Evolutionary conservation across 495 filamentous ascomycete genomes (phyloP).

Genomic region (Staphylotrichum tortipilum): DNA sequence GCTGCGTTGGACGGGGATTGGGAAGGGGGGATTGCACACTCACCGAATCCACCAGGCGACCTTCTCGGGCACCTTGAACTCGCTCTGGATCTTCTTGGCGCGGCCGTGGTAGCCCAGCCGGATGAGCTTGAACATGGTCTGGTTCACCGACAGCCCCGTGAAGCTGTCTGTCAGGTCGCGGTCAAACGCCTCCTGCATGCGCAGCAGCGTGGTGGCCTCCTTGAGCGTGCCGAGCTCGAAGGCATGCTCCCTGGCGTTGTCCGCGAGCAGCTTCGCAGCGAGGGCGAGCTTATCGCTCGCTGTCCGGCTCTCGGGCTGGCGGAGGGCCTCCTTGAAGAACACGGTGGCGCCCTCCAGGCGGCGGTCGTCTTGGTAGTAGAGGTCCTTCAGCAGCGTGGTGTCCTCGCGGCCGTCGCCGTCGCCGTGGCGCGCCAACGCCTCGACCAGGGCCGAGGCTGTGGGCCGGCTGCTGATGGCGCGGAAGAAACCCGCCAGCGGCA

Average conservation of each 20-base stretch:
- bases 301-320: constrained; percentile 52
- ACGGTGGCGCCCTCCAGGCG: constrained; percentile 82
- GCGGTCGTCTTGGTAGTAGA: constrained; percentile 96
- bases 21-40: constrained; percentile 3
- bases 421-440: constrained; percentile 55
- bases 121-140: constrained; percentile 80
- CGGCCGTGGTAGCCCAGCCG: constrained; percentile 64
- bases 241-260: constrained; percentile 65
- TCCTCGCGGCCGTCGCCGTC: constrained; percentile 46
- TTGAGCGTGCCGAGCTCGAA: constrained; percentile 68
- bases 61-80: constrained; percentile 89
- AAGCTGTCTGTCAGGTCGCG: constrained; percentile 70
- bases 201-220: constrained; percentile 70
- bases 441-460: constrained; percentile 79
- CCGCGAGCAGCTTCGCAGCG: constrained; percentile 69
- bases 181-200: constrained; percentile 75
- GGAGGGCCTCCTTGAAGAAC: constrained; percentile 71
- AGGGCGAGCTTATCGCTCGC: constrained; percentile 73
- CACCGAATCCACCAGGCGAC: constrained; percentile 77
- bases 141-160: constrained; percentile 75
- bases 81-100: constrained; percentile 75
- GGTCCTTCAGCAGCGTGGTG: constrained; percentile 77
- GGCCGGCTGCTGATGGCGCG: constrained; percentile 82
- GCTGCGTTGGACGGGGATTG: neutral
- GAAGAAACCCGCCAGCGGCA: constrained; percentile 87